These are phyloP conservation scores for Hypomyces perniciosus DNA, from an alignment of 2,329 filamentous ascomycete species.

Conservation along the genomic window DNA sequence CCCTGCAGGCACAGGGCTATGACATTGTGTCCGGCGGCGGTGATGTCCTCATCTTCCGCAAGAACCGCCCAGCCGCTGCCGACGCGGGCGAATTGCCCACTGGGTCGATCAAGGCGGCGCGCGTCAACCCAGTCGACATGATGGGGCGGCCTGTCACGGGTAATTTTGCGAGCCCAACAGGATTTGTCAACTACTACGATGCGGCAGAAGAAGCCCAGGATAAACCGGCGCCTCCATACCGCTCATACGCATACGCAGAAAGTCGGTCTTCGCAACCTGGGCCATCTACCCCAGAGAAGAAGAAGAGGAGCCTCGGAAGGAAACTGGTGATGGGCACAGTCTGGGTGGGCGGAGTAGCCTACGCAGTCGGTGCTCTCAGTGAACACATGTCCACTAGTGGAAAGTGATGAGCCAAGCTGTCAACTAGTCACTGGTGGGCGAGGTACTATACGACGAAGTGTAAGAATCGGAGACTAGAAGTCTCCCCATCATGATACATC, in stretches of 20 bases:
- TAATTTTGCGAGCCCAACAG: slow-evolving; percentile 58
- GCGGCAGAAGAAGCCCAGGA: slow-evolving; percentile 21
- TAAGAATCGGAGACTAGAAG: too few relatives aligned
- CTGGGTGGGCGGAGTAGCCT: slow-evolving; percentile 50
- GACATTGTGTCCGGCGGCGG: slow-evolving; percentile 59
- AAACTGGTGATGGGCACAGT: slow-evolving; percentile 48
- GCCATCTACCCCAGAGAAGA: slow-evolving; percentile 23
- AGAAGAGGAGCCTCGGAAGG: slow-evolving; percentile 37
- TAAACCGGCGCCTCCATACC: slow-evolving; percentile 29
- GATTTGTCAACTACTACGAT: slow-evolving; percentile 58
- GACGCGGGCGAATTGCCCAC: slow-evolving; percentile 4
- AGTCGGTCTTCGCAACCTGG: slow-evolving; percentile 45
- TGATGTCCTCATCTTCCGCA: slow-evolving; percentile 61
- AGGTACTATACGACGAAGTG: too few relatives aligned
- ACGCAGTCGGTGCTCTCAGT: slow-evolving; percentile 51
- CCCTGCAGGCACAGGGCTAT: slow-evolving; percentile 55
- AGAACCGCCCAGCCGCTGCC: slow-evolving; percentile 35
- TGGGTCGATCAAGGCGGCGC: neutral
- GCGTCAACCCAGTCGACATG: slow-evolving; percentile 55
- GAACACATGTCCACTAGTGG: slow-evolving; percentile 52
- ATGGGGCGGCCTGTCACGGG: slow-evolving; percentile 44
- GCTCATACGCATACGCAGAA: slow-evolving; percentile 28
- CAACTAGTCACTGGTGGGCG: neutral
- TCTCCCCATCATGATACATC: too few relatives aligned
- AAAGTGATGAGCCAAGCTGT: slow-evolving; percentile 21